Base-by-base conservation (phyloP, 2,329 filamentous ascomycete species). In the Chaetomium olivaceum region DNA sequence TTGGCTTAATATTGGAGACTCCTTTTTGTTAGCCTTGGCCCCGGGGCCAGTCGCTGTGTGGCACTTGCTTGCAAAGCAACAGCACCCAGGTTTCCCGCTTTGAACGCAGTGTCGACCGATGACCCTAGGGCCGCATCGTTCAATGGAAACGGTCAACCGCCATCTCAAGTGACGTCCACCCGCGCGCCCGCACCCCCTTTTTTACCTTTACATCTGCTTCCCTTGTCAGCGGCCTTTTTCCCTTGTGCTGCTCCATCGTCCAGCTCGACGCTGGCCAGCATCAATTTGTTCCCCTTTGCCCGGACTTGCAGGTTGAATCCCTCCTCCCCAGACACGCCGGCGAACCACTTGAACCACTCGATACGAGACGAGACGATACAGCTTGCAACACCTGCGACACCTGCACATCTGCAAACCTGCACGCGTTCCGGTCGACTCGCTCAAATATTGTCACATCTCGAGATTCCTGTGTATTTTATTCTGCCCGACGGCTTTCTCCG, bases 1-100 rank as follows among this genome's bases (percentile, higher is more conserved):
- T 58, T 58, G 23, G 31, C 58, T 68, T 64, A 65, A 67, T 70
- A 70, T 69, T 71, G 66, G 65, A 43, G 39, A 55, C 65, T 70
- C 68, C 68, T 71, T 70, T 71, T 69, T 69, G 69, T 67, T 67
- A 70, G 58, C 62, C 51, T 65, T 63, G 59, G 64, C 57, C 64
- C 68, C 48, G 55, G 9, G 61, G 54, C 43, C 62, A 51, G 55
- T 54, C 46, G 46, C 55, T 43, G 57, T 58, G 67, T 67, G 62
- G 67, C 64, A 66, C 67, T 27, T 69, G 67, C 65, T 67, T 27
- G 54, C 56, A 62, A 66, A 63, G 54, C 63, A 64, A 60, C 61
- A 46, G 43, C 62, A 56, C 50, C 56, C 57, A 51, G 56, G 29
- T 67, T 68, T 62, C 64, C 64, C 61, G 55, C 58, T 68, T 61